A percentile compares a stretch with the other conserved stretches of the same genome.
These are phyloP conservation scores for Yarrowia osloensis DNA, from an alignment of 805 yeast species.

Conservation along the genomic window DNA sequence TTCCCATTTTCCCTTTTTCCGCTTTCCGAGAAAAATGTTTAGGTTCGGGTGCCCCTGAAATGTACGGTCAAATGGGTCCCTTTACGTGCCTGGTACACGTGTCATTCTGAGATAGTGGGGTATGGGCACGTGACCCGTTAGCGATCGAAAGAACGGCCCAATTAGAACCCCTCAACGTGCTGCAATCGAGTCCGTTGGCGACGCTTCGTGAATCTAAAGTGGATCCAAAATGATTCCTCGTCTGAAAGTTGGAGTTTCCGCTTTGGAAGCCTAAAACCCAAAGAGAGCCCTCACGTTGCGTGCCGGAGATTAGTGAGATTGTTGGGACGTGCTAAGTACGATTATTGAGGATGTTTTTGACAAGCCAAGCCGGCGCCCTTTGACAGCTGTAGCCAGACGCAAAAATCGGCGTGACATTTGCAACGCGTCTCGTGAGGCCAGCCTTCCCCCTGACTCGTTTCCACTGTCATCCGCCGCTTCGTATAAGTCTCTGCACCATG, in stretches of 20 bases:
- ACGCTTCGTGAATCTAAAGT: background rate
- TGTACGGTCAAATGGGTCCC: background rate
- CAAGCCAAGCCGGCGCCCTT: background rate
- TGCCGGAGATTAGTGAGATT: background rate
- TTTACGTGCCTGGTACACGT: background rate
- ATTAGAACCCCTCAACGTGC: background rate
- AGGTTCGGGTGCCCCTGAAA: slow-evolving; percentile 16
- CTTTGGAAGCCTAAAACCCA: background rate
- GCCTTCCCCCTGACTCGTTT: background rate
- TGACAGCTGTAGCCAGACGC: no score
- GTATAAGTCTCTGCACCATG: no score
- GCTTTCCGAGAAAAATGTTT: slow-evolving; percentile 9
- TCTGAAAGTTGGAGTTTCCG: background rate
- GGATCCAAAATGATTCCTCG: background rate
- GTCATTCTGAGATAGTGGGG: no score
- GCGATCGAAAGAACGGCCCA: background rate
- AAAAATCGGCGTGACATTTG: no score
- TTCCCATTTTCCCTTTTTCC: background rate
- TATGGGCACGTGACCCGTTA: no score
- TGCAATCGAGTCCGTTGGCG: background rate
- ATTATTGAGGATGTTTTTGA: background rate
- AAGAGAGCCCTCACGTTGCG: background rate
- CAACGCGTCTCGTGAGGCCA: no score
- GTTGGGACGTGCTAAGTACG: background rate
- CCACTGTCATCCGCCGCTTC: background rate